Evolutionary conservation across 805 yeast species (phyloP).

Genomic region (Ogataea zsoltii): DNA sequence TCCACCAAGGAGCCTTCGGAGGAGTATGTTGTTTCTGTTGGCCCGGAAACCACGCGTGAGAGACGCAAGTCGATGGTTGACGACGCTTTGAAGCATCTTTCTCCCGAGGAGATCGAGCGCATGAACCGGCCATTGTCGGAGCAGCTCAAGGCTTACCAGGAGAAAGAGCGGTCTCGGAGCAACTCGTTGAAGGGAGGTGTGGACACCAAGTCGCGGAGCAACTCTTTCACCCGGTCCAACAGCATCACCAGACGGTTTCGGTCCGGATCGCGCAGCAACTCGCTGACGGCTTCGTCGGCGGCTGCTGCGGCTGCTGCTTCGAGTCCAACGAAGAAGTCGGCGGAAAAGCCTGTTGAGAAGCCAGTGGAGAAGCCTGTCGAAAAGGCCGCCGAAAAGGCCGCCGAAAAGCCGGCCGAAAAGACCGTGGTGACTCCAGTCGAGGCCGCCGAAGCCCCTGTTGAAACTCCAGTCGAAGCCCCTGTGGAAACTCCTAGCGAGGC

Average conservation of each 20-base stretch:
- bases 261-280: conserved; percentile 24
- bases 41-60: conserved; percentile 1
- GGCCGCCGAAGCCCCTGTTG: background rate
- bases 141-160: conserved; percentile 27
- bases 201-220: conserved; percentile 26
- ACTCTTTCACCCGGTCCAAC: conserved; percentile 24
- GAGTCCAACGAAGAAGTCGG: conserved; percentile 8
- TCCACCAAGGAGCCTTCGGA: conserved; percentile 26
- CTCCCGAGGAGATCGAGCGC: conserved; percentile 29
- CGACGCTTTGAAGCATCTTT: conserved; percentile 29
- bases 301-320: conserved; percentile 35
- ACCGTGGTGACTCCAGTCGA: conserved; percentile 6
- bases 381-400: background rate
- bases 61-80: conserved; percentile 36
- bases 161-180: conserved; percentile 35
- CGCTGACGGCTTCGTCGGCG: conserved; percentile 30
- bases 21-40: conserved; percentile 12
- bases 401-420: conserved; percentile 2
- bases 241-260: conserved; percentile 18
- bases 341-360: conserved; percentile 16
- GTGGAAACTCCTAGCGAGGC: conserved; percentile 9
- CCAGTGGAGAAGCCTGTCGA: conserved; percentile 23
- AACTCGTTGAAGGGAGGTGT: conserved; percentile 48
- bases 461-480: conserved; percentile 5
- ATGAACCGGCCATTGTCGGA: conserved; percentile 33